Conservation (phyloP, 192 early-diverging fungal genomes). For the Backusella tuberculispora region DNA sequence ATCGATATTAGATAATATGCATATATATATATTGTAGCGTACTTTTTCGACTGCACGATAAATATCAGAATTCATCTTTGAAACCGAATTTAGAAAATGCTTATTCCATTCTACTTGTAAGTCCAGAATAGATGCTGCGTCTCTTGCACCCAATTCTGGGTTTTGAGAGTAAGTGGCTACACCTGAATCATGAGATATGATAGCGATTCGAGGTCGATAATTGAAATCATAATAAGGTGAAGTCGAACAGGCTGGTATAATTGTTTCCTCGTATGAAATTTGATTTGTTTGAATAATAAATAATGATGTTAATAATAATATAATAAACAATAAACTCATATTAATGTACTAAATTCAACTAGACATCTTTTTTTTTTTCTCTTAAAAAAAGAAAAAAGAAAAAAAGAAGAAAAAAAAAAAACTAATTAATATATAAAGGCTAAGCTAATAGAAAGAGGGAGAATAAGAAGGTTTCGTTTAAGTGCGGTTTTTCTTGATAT, state of each 20-base stretch:
- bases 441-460: no score
- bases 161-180: constrained; percentile 21
- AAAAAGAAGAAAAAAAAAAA: background rate
- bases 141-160: constrained; percentile 29
- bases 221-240: background rate
- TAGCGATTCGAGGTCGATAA: constrained; percentile 24
- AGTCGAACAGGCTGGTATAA: background rate
- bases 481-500: background rate
- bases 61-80: constrained; percentile 23
- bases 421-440: no score
- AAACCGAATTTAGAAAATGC: background rate
- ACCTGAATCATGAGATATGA: constrained; percentile 26
- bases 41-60: constrained; percentile 17
- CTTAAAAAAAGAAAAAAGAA: background rate
- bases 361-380: background rate
- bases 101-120: constrained; percentile 27
- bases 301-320: background rate
- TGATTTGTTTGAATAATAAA: background rate
- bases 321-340: constrained; percentile 1
- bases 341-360: background rate
- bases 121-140: constrained; percentile 27
- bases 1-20: background rate
- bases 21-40: background rate
- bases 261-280: background rate
- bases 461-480: background rate